These are phyloP conservation scores for Umbelopsis sp. DNA, from an alignment of 192 early-diverging fungal genomes.

Conservation along the genomic window DNA sequence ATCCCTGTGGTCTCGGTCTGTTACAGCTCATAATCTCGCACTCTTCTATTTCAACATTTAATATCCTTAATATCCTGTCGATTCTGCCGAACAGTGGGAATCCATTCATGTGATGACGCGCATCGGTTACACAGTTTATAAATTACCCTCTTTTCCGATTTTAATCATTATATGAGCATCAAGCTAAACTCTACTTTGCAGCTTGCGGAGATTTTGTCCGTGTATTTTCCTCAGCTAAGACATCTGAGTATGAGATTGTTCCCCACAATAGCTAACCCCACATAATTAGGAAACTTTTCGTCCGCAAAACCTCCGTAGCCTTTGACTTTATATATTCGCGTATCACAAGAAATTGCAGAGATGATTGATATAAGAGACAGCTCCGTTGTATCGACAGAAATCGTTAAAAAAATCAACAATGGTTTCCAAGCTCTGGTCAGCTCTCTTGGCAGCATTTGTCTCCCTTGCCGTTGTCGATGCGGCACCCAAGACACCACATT, in stretches of 20 bases:
- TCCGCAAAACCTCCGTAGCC: background rate
- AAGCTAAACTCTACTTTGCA: no score
- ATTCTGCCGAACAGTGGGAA: background rate
- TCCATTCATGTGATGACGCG: background rate
- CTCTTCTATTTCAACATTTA: background rate
- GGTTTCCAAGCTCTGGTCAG: constrained; percentile 3
- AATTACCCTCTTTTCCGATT: constrained; percentile 8
- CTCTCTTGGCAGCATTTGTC: background rate
- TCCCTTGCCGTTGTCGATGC: background rate
- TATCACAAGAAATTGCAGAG: background rate
- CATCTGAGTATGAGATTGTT: background rate
- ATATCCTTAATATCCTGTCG: no score
- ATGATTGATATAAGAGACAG: background rate
- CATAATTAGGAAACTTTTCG: background rate
- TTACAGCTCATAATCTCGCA: background rate
- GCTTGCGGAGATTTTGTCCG: no score
- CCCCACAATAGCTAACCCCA: background rate
- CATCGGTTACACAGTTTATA: constrained; percentile 1
- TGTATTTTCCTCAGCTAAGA: no score
- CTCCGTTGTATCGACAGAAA: no score
- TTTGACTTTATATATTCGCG: background rate
- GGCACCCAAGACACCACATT: background rate
- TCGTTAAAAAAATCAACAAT: background rate
- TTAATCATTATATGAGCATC: no score
- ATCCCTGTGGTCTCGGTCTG: background rate